Percentiles rank a stretch among this genome's conserved stretches.
These are phyloP conservation scores for Geosiphon pyriformis DNA, from an alignment of 192 early-diverging fungal species.

Conservation along the genomic window DNA sequence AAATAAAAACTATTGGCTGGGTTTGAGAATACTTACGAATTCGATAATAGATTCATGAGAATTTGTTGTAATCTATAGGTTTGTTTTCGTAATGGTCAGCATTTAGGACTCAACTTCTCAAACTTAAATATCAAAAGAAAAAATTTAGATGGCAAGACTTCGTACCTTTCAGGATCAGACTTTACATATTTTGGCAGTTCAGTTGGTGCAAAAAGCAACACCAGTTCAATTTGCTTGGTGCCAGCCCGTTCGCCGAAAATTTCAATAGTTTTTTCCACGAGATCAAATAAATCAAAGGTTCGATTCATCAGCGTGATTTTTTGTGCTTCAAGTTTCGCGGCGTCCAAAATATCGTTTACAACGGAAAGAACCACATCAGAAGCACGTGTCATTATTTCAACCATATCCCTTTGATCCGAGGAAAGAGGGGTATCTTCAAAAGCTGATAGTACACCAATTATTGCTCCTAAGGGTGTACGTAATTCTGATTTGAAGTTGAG, in stretches of 20 bases:
- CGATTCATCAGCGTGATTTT: constrained; percentile 41
- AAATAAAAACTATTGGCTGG: neutral
- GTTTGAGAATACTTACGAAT: constrained; percentile 30
- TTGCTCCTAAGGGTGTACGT: constrained; percentile 35
- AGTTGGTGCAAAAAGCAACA: constrained; percentile 37
- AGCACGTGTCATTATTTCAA: constrained; percentile 39
- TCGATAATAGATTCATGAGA: constrained; percentile 49
- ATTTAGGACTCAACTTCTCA: neutral
- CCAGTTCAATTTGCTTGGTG: constrained; percentile 35
- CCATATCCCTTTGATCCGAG: constrained; percentile 37
- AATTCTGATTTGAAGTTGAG: constrained; percentile 3
- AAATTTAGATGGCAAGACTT: neutral
- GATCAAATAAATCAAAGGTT: constrained; percentile 36
- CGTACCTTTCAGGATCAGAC: constrained; percentile 25
- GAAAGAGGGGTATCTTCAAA: constrained; percentile 36
- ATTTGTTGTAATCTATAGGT: constrained; percentile 34
- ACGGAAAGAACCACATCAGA: constrained; percentile 36
- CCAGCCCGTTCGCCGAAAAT: constrained; percentile 38
- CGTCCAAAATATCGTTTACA: constrained; percentile 37
- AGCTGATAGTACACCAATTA: constrained; percentile 35
- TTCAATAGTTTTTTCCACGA: constrained; percentile 34
- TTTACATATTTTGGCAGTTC: constrained; percentile 41
- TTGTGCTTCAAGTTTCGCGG: constrained; percentile 37
- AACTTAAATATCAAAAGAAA: neutral
- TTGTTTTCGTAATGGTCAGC: constrained; percentile 14